Conservation (phyloP, 768 basidiomycete species). For the Rubroboletus satanas region DNA sequence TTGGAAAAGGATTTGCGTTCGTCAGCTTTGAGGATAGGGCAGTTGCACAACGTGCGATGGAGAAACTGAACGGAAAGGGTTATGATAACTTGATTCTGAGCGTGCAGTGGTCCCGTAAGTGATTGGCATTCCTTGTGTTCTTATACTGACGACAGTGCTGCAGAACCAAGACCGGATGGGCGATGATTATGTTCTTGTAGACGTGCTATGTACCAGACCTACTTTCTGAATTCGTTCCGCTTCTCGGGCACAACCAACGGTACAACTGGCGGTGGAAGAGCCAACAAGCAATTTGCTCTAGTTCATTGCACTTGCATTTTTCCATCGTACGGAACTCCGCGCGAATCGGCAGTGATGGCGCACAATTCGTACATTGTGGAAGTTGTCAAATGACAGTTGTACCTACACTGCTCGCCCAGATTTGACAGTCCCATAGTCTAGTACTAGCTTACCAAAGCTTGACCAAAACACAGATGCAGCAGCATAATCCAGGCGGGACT, state of each 20-base stretch:
- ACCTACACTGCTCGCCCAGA: not conserved
- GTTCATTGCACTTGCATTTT: not conserved
- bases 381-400: not conserved
- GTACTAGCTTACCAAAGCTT: not conserved
- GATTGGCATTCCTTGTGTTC: not conserved
- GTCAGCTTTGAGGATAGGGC: constrained; percentile 88
- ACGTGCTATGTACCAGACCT: not conserved
- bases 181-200: constrained; percentile 17
- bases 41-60: constrained; percentile 82
- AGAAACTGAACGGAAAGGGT: constrained; percentile 86
- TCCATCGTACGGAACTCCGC: not conserved
- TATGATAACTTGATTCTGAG: constrained; percentile 88
- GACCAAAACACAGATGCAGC: constrained; percentile 7
- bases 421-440: not conserved
- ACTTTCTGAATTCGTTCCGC: not conserved
- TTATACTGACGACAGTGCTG: constrained; percentile 1
- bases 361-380: not conserved
- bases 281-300: not conserved
- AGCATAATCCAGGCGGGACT: not conserved
- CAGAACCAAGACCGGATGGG: constrained; percentile 45
- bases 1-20: constrained; percentile 96
- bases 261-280: not conserved
- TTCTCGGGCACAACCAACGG: not conserved
- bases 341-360: not conserved
- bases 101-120: constrained; percentile 64